Evolutionary conservation across 2,329 filamentous ascomycete genomes (phyloP), one percentile per base, ranked within the genome.

Genomic region (Scortechinia acanthostroma): DNA sequence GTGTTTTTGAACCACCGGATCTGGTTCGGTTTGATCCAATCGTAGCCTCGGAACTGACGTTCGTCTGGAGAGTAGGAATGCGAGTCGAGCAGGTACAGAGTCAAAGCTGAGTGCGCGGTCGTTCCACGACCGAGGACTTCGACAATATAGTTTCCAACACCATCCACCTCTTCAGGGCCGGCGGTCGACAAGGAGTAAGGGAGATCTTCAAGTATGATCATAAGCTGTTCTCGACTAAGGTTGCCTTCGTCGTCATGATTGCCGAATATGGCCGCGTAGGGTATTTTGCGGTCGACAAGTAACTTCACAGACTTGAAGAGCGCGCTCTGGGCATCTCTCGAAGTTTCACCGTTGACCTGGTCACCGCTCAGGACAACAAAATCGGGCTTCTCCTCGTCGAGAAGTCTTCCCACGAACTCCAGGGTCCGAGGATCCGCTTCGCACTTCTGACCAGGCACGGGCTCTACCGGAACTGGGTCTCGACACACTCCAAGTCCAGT

Each of bases 191-290:
- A 65, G 10, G 77, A 83, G 58, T 76, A 83, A 1, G 81, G 81
- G 2, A 86, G 67, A 2, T 73, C 73, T 53, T 81, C 67, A 50
- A 82, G 69, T n/a, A 86, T 68, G n/a, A 69, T 63, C 79, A 85
- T 85, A 45, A 77, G 68, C 14, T 73, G 69, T 6, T 64, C 59
- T 46, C 82, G 74, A n/a, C 71, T 71, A 22, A 86, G 69, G 20
- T 40, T 17, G 20, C 82, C 82, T 67, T 87, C 82, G 51, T 84
- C 78, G 53, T 88, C 83, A 59, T 88, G 83, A 53, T 88, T 88
- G 48, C 83, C 83, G 57, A 86, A 86, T 40, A 88, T 86, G 47
- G 77, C 75, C 25, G 82, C 81, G 53, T 81, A 87, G 0, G 83
- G 83, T 42, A 86, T 83, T 48, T 75, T 75, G 52, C 80, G 79